A percentile compares a stretch with the other conserved stretches of the same genome.
phyloP scores from a whole-genome alignment of 345 rosid species.

The Eucalyptus sp. region DNA sequence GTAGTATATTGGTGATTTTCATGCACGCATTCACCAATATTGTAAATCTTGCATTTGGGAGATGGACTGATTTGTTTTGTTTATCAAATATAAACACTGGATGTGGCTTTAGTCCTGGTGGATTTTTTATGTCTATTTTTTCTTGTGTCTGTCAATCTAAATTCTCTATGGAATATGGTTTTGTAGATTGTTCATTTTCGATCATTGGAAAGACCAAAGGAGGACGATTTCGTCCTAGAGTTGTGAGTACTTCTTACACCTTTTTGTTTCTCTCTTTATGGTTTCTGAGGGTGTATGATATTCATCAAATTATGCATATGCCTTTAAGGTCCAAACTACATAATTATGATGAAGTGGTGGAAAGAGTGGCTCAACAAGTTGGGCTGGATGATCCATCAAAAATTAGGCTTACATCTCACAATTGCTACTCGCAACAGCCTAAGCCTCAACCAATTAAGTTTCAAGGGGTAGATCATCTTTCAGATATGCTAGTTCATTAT shows the following conservation, averaged over 20 bases:
- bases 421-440: conserved; percentile 98
- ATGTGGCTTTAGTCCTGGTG: neutral
- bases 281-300: neutral
- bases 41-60: neutral
- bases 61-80: neutral
- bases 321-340: conserved; percentile 72
- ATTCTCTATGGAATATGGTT: neutral
- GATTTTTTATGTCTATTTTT: neutral
- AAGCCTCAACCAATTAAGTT: conserved; percentile 90
- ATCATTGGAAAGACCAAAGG: conserved; percentile 78
- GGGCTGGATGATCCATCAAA: conserved; percentile 84
- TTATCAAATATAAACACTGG: neutral
- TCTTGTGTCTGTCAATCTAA: neutral
- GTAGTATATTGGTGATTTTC: neutral
- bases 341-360: conserved; percentile 85
- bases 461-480: conserved; percentile 77
- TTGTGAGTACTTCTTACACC: conserved; percentile 42
- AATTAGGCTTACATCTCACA: conserved; percentile 92
- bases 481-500: conserved; percentile 88
- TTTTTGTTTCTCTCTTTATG: neutral
- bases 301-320: neutral
- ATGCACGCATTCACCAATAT: neutral
- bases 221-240: conserved; percentile 79
- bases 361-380: conserved; percentile 72
- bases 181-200: conserved; percentile 79